A percentile compares a stretch with the other conserved stretches of the same genome.
Conservation (phyloP, 1,139 yeast genomes). For the Hansenula lynferdii region DNA sequence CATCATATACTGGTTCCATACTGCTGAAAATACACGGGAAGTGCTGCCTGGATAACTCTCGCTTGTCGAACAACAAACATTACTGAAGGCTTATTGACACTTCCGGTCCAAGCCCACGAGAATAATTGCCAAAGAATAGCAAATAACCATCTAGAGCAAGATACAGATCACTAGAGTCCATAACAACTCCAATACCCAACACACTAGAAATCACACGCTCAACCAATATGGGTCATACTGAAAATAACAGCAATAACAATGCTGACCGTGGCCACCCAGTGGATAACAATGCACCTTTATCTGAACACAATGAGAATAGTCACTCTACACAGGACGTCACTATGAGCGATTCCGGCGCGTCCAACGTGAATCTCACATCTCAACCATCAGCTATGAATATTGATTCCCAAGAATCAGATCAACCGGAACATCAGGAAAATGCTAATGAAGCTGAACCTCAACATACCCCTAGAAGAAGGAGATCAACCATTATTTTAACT, state of each 20-base stretch:
- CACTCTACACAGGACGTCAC: slow-evolving; percentile 19
- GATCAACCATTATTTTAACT: slow-evolving; percentile 32
- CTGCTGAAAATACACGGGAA: slow-evolving; percentile 16
- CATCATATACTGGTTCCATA: too few species aligned
- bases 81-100: too few species aligned
- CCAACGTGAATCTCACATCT: slow-evolving; percentile 16
- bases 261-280: slow-evolving; percentile 5
- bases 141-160: too few species aligned
- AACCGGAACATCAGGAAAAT: slow-evolving; percentile 4
- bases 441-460: not conserved
- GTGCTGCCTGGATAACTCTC: slow-evolving; percentile 14
- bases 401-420: slow-evolving; percentile 10
- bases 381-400: slow-evolving; percentile 21
- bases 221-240: slow-evolving; percentile 11
- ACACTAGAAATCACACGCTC: slow-evolving; percentile 1
- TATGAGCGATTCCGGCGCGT: slow-evolving; percentile 22
- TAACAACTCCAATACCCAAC: too few species aligned
- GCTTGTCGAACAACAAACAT: not conserved
- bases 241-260: too few species aligned
- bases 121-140: too few species aligned
- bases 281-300: slow-evolving; percentile 2
- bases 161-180: too few species aligned
- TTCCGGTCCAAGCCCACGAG: slow-evolving; percentile 3
- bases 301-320: slow-evolving; percentile 6
- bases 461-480: slow-evolving; percentile 26